phyloP scores from a whole-genome alignment of 768 basidiomycete genomes.

The Trametes cubensis region DNA sequence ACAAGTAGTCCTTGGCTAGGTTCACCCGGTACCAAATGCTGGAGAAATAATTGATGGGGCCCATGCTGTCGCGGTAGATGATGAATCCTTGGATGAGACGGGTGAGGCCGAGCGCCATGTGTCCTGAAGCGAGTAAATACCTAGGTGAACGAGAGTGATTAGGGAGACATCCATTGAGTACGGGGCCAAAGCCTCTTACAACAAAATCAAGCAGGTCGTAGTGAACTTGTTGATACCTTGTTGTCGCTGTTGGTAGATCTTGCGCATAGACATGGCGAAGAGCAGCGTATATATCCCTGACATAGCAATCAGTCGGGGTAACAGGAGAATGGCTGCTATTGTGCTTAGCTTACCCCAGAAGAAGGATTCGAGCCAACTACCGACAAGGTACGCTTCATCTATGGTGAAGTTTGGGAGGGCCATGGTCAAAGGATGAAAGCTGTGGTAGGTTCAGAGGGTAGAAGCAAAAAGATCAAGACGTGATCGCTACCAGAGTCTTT shows the following conservation, averaged over 20 bases:
- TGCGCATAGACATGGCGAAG: no score
- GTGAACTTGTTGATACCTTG: no score
- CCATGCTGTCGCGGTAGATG: conserved; percentile 8
- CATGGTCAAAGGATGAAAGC: background rate
- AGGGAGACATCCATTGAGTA: no score
- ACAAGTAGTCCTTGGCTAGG: conserved; percentile 21
- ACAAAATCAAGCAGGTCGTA: background rate
- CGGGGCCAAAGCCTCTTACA: no score
- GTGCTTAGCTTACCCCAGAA: conserved; percentile 5
- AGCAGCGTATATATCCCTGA: background rate
- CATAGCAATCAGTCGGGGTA: no score
- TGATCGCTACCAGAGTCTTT: no score
- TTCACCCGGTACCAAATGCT: conserved; percentile 15
- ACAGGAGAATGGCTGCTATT: no score
- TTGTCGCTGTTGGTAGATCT: no score
- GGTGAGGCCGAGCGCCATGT: conserved; percentile 16
- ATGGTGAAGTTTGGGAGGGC: conserved; percentile 3
- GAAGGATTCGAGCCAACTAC: conserved; percentile 4
- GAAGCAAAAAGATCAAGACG: no score
- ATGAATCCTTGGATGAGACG: conserved; percentile 21
- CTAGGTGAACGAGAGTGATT: background rate
- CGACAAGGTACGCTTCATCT: conserved; percentile 12
- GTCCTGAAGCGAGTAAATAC: conserved; percentile 17
- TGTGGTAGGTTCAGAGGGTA: no score
- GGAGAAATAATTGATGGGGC: conserved; percentile 14